Evolutionary conservation across 2,329 filamentous ascomycete species (phyloP).

Genomic region (Ilyonectria sp.): DNA sequence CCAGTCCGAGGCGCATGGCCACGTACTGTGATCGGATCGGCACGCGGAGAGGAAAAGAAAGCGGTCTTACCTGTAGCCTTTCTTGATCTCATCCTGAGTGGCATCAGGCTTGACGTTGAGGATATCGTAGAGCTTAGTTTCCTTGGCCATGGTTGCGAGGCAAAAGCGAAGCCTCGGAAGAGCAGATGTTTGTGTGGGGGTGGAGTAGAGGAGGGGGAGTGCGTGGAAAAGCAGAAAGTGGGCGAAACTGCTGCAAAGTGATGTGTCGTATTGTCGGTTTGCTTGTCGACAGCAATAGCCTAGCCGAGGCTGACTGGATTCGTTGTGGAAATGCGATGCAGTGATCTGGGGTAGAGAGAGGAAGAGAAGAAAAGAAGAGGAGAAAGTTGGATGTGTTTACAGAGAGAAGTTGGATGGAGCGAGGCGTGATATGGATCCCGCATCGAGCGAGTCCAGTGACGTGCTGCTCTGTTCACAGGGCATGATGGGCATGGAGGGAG

Average conservation of each 20-base stretch:
- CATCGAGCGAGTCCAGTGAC: slow-evolving; percentile 45
- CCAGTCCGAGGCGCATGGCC: slow-evolving; percentile 11
- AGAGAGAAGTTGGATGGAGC: slow-evolving; percentile 43
- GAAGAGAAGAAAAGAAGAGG: slow-evolving; percentile 27
- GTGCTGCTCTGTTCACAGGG: slow-evolving; percentile 22
- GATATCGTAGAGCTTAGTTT: slow-evolving; percentile 95
- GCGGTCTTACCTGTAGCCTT: slow-evolving; percentile 83
- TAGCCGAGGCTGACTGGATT: slow-evolving; percentile 17
- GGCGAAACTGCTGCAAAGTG: slow-evolving; percentile 4
- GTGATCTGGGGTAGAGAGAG: slow-evolving; percentile 10
- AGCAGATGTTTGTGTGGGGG: slow-evolving; percentile 24
- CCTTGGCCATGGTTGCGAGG: slow-evolving; percentile 82
- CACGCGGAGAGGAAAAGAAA: slow-evolving; percentile 12
- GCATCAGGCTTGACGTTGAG: slow-evolving; percentile 85
- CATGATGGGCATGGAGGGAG: slow-evolving; percentile 30
- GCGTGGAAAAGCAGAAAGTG: slow-evolving; percentile 15
- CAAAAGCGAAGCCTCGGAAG: slow-evolving; percentile 18
- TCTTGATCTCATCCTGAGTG: slow-evolving; percentile 95
- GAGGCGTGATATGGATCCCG: slow-evolving; percentile 43
- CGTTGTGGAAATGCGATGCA: slow-evolving; percentile 17
- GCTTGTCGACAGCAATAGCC: slow-evolving; percentile 18
- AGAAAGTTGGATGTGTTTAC: slow-evolving; percentile 39
- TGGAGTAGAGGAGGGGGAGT: slow-evolving; percentile 2
- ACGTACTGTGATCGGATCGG: slow-evolving; percentile 8
- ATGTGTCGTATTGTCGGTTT: slow-evolving; percentile 9